Evolutionary conservation across 225 moss, liverwort and hornwort species (phyloP), one percentile per base, ranked within the genome.

Genomic region (Marchantia polymorpha): DNA sequence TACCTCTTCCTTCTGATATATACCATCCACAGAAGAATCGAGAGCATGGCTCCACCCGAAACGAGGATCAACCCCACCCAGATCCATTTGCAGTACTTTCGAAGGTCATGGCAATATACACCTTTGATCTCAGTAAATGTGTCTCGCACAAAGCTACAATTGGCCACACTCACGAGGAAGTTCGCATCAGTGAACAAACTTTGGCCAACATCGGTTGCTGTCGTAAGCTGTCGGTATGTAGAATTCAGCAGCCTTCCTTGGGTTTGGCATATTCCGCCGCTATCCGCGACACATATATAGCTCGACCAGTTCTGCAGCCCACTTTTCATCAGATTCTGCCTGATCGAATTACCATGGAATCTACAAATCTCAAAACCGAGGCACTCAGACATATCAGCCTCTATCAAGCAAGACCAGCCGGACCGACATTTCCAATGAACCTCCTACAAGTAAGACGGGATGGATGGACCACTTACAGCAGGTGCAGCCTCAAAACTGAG

Each of bases 1-100:
- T 84, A 85, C 27, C 64, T 87, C 60, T 80, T 83, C 60, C 89
- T 86, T 52, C 89, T 83, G 23, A 88, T 85, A 78, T 87, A 88
- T 1, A 90, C 73, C 64, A 91, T 90, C 91, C 91, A 91, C 13
- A 84, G 78, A 1, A 90, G 85, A 67, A 91, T 90, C 3, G 90
- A 88, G 59, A 91, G 70, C 88, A 88, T 86, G 7, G 81, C 71
- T 8, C 91, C 91, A 52, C 64, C 87, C 19, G 91, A 88, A 10
- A 87, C 81, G 3, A 90, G 82, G 10, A 81, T 83, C 81, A 91
- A 69, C 14, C 91, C 91, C 52, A 88, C 69, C 86, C 88, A 91
- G 22, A 91, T 87, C 84, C 83, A 88, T 61, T 87, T 90, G 0
- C 79, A 64, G 50, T 83, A 77, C 65, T 76, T 83, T 4, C 85